Percentiles rank a stretch among this genome's conserved stretches.
These are phyloP conservation scores for Pythium plurisporium DNA, from an alignment of 352 stramenopile species.

Conservation along the genomic window DNA sequence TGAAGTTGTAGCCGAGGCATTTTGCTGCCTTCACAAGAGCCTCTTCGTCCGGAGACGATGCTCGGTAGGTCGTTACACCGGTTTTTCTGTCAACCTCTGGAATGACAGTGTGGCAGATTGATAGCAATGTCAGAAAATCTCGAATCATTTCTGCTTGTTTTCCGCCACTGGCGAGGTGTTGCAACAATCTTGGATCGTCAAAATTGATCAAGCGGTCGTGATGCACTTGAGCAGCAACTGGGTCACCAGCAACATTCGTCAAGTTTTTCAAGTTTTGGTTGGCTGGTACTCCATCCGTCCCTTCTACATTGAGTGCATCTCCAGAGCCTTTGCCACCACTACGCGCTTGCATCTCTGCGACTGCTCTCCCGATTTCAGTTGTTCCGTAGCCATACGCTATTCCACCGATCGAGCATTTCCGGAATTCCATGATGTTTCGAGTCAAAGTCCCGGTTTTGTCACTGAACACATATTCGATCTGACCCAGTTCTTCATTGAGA, in stretches of 20 bases:
- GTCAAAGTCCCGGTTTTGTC: slow-evolving; percentile 99
- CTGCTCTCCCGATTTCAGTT: slow-evolving; percentile 67
- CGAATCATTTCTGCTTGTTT: slow-evolving; percentile 31
- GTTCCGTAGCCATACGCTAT: slow-evolving; percentile 82
- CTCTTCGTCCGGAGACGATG: slow-evolving; percentile 91
- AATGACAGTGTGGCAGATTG: slow-evolving; percentile 77
- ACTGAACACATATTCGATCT: slow-evolving; percentile 97
- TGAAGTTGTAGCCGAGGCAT: slow-evolving; percentile 58
- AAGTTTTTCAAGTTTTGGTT: not conserved
- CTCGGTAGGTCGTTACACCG: slow-evolving; percentile 64
- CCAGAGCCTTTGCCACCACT: too few species aligned
- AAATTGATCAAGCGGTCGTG: slow-evolving; percentile 67
- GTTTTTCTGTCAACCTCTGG: slow-evolving; percentile 46
- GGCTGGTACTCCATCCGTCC: slow-evolving; percentile 13
- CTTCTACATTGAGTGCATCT: slow-evolving; percentile 10
- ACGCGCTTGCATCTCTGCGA: slow-evolving; percentile 48
- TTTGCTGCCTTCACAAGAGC: slow-evolving; percentile 88
- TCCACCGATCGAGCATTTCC: slow-evolving; percentile 85
- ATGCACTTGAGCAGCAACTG: slow-evolving; percentile 48
- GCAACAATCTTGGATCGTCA: slow-evolving; percentile 58
- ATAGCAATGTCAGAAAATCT: slow-evolving; percentile 67
- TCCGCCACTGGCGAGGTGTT: slow-evolving; percentile 29
- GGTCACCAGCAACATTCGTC: slow-evolving; percentile 29
- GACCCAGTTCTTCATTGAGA: slow-evolving; percentile 91
- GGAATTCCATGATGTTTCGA: slow-evolving; percentile 97